Base-by-base conservation (phyloP, 345 rosid species). In the Linum tenue region DNA sequence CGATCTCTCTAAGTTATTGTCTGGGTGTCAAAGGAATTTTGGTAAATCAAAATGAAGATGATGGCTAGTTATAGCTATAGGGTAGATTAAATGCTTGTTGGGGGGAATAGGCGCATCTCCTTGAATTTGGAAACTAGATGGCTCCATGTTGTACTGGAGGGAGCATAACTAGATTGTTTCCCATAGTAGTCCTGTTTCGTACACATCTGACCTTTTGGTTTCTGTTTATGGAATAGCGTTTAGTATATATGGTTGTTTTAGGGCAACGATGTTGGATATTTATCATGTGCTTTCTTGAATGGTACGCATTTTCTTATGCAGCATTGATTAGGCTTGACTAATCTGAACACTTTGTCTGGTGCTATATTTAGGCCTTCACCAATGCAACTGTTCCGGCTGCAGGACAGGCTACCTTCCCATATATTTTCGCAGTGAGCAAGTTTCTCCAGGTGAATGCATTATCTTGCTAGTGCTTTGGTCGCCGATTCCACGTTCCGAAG, bases 401-500 rank as follows among this genome's bases (percentile, higher is more conserved):
- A 2, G 61, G 86, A 37, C 96, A 86, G 72, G 92, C 99, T 43
- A 81, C 97, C 56, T 94, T 90, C 75, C 92, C 91, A 53, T 94
- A 85, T 64, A 62, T 77, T n/a, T 88, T 94, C 81, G 78, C 83
- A 58, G 95, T 88, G 70, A 90, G 96, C 86, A 85, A 88, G 83
- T 94, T 60, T 76, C 79, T 90, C 62, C 92, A 86, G 97, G 99
- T 94, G 71, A 37, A 39, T 66, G 40, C 64, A 50, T 12, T 60
- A 39, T 22, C 7, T 31, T 6, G 40, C 43, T 55, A 68, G 37
- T 63, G 63, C 5, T 59, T 7, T 56, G 7, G 44, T 48, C 11
- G 6, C 14, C 9, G 2, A 48, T 9, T 7, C 53, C 53, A 48
- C 9, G 53, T 48, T 48, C 53, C 9, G 6, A 43, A 43, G 5